phyloP scores from a whole-genome alignment of 2,329 filamentous ascomycete species.

The Alternaria atra region DNA sequence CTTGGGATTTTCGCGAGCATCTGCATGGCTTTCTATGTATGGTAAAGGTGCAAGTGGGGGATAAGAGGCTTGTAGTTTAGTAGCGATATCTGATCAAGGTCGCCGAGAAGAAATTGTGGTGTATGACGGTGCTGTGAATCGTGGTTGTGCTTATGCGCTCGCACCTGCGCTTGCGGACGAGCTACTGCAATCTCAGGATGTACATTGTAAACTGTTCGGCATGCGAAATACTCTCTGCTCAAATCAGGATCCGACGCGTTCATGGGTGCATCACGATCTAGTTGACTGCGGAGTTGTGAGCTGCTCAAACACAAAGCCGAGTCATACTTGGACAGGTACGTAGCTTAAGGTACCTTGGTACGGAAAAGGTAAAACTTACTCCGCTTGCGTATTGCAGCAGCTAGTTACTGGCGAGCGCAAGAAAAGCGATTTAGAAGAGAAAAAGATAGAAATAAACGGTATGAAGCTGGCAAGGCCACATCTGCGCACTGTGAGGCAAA shows the following conservation, averaged over 20 bases:
- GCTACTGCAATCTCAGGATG: background rate
- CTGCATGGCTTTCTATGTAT: background rate
- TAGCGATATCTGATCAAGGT: background rate
- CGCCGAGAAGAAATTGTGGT: background rate
- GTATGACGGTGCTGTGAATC: background rate
- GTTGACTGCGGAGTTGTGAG: too few species aligned
- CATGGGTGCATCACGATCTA: too few species aligned
- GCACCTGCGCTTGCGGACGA: background rate
- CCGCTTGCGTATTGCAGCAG: background rate
- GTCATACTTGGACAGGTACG: too few species aligned
- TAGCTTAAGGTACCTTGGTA: background rate
- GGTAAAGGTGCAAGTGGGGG: background rate
- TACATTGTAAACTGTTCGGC: background rate
- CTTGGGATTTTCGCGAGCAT: background rate
- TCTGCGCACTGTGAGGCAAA: too few species aligned
- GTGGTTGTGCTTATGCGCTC: background rate
- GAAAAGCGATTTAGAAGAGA: background rate
- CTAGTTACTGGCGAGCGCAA: background rate
- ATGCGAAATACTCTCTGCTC: background rate
- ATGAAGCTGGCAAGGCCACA: background rate
- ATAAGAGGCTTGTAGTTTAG: background rate
- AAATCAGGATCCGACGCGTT: background rate
- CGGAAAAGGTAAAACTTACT: background rate
- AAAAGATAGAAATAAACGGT: background rate
- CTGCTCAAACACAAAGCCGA: too few species aligned